Base-by-base conservation (phyloP, 768 basidiomycete species). In the Megacollybia marginata region DNA sequence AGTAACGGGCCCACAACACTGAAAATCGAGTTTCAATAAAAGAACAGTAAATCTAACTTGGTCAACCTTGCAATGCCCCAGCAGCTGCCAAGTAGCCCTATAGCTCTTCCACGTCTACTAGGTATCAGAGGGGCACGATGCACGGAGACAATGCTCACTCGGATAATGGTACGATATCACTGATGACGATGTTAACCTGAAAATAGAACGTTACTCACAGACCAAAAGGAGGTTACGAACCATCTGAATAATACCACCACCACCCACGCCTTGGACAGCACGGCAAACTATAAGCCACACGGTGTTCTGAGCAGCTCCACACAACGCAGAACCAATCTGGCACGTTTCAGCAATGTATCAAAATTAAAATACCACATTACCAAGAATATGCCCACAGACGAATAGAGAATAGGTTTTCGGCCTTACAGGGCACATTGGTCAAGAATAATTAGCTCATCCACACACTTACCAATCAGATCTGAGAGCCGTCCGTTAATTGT, bases 231-330 rank as follows among this genome's bases (percentile, higher is more conserved):
- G 1, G 23, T 28, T 15, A 18, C 68, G 48, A 18, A 76, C 83
- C 54, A 89, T 68, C 58, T 87, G 85, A 15, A 89, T 70, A 52
- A 90, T 83, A 5, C 86, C 88, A 9, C 87, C 88, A 7, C 87
- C 88, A 23, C 90, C 90, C 31, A 92, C 80, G 9, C 90, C 90
- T 61, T 92, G 90, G 3, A 93, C 69, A 2, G 87, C 89, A 55
- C 90, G 78, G 40, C 76, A 78, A 1, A 86, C 71, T 33, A 90
- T 80, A 13, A 93, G 68, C 90, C 86, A 88, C 2, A 69, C 74
- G 78, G 92, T 85, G 48, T 48, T 80, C 61, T 92, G 84, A 0
- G 90, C 88, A 1, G 87, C 84, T 12, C 89, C 89, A 55, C 87
- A 91, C 48, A 92, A 66, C 1, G 87, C 88, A 6, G 86, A 88